These are phyloP conservation scores for Chalciporus chontae DNA, from an alignment of 768 basidiomycete genomes.

Conservation along the genomic window DNA sequence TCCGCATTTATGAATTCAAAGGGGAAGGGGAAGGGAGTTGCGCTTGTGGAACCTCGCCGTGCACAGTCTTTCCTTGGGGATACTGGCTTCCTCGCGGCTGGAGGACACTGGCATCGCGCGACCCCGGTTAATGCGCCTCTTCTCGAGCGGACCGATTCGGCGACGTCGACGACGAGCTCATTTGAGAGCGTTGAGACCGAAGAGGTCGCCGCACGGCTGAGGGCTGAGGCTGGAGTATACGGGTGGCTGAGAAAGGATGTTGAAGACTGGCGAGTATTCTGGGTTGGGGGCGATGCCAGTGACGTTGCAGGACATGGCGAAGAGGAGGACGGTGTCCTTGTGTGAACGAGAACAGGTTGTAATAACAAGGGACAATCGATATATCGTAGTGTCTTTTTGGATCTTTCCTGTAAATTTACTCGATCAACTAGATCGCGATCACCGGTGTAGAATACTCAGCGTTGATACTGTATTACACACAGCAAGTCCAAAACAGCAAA, in stretches of 20 bases:
- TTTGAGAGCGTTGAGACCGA: constrained; percentile 51
- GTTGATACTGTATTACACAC: constrained; percentile 17
- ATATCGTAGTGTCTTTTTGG: not conserved
- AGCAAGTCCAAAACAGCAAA: constrained; percentile 22
- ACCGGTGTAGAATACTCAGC: constrained; percentile 18
- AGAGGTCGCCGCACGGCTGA: constrained; percentile 44
- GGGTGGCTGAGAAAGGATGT: constrained; percentile 73
- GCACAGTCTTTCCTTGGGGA: constrained; percentile 66
- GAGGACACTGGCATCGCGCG: constrained; percentile 47
- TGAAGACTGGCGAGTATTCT: constrained; percentile 79
- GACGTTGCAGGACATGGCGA: constrained; percentile 23
- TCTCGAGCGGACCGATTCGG: constrained; percentile 44
- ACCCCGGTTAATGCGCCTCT: constrained; percentile 23
- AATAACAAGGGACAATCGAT: not conserved
- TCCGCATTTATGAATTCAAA: constrained; percentile 37
- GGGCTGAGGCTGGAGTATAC: constrained; percentile 64
- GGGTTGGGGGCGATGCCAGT: constrained; percentile 62
- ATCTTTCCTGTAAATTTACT: no score
- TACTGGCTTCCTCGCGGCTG: constrained; percentile 42
- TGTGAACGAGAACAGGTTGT: constrained; percentile 11
- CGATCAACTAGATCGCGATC: constrained; percentile 4
- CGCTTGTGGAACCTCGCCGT: constrained; percentile 42
- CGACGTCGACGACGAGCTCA: constrained; percentile 44
- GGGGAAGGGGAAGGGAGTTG: constrained; percentile 48
- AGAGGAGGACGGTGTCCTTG: constrained; percentile 31